Percentiles rank a stretch among this genome's conserved stretches.
These are phyloP conservation scores for Coniochaeta ligniaria DNA, from an alignment of 2,329 filamentous ascomycete genomes.

Conservation along the genomic window DNA sequence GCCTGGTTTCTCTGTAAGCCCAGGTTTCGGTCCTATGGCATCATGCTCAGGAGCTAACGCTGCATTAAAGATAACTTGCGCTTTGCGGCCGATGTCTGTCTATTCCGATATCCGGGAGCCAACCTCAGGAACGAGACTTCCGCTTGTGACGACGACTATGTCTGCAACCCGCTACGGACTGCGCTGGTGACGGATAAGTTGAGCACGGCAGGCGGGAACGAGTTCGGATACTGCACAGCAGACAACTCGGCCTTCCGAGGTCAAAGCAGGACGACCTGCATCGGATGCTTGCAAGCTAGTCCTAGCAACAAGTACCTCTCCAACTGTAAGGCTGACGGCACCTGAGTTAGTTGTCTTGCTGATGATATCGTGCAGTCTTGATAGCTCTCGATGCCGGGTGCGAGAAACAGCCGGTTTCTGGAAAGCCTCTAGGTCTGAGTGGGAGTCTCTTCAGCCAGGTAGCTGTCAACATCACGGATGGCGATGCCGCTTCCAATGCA, in stretches of 20 bases:
- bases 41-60: neutral
- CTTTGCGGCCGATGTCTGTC: slow-evolving; percentile 1
- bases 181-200: neutral
- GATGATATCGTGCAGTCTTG: neutral
- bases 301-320: neutral
- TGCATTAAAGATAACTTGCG: neutral
- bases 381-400: neutral
- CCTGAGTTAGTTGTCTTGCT: neutral
- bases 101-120: neutral
- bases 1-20: neutral
- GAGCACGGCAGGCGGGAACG: neutral
- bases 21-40: neutral
- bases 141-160: neutral
- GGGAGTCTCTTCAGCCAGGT: neutral
- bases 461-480: neutral
- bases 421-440: neutral
- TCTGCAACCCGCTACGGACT: neutral
- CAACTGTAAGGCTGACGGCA: neutral
- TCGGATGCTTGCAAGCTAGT: neutral
- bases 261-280: neutral
- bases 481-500: neutral
- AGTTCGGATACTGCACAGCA: neutral
- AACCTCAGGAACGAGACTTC: neutral
- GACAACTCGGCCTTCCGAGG: neutral
- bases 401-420: neutral